Evolutionary conservation across 345 rosid genomes (phyloP), one percentile per base, ranked within the genome.

Genomic region (Brassica nigra): DNA sequence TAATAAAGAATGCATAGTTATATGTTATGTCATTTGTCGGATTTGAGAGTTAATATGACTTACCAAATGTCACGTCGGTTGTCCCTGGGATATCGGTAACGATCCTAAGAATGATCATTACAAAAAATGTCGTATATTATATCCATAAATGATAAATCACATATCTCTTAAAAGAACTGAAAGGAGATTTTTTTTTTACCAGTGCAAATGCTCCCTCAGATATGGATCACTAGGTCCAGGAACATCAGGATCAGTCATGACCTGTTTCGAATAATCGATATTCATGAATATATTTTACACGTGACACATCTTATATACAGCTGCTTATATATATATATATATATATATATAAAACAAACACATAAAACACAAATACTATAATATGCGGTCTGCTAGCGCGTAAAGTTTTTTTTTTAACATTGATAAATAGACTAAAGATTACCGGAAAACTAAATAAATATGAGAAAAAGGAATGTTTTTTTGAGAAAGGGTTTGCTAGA

Each of bases 191-290:
- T 3, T 1, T 6, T 39, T 61, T 68, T 89, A 95, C 99, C 97
- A 92, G 88, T 95, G 99, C 66, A 92, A 82, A 76, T 95, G 99
- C 88, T 95, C 99, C 79, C 86, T 91, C 71, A 92, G 85, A 79
- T 91, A 92, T 29, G 99, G 99, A 78, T 95, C 99, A 75, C 99
- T 95, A 11, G 99, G 99, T 47, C 97, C 97, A 5, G 99, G 99
- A 77, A 88, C 97, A 88, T 95, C 99, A 34, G 99, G 99, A 83
- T 95, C 99, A 16, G 94, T 92, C 99, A 95, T 92, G 16, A 95
- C 89, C 97, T 95, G 80, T 62, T 62, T 70, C 10, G 57, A 55
- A 34, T 63, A 54, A 64, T 63, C 39, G 39, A 70, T 44, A 62
- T 36, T 12, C 47, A 71, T 70, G 23, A 62, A n/a, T 75, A 28